phyloP scores from a whole-genome alignment of 2,329 filamentous ascomycete genomes.

The Fusarium sacchari region DNA sequence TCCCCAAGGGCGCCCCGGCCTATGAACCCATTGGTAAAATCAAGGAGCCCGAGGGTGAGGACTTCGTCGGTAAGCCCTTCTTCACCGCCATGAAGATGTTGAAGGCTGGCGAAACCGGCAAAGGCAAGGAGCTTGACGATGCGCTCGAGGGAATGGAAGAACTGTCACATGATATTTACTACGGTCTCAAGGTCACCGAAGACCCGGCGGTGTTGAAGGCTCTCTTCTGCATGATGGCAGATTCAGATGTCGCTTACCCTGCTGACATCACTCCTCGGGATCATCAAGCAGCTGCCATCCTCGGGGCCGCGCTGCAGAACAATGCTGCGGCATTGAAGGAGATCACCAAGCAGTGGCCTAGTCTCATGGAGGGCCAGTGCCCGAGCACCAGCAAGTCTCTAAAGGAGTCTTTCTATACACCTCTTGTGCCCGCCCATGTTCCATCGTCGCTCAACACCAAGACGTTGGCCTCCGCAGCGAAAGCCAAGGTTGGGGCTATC shows the following conservation, averaged over 20 bases:
- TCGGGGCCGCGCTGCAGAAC: conserved; percentile 70
- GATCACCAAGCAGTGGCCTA: conserved; percentile 60
- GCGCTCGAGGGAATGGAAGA: conserved; percentile 70
- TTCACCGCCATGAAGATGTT: conserved; percentile 59
- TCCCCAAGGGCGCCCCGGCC: conserved; percentile 62
- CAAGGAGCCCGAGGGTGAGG: conserved; percentile 58
- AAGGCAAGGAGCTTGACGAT: conserved; percentile 54
- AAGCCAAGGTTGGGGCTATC: conserved; percentile 61
- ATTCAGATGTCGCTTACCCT: conserved; percentile 39
- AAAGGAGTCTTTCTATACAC: conserved; percentile 53
- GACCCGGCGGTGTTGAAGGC: conserved; percentile 62
- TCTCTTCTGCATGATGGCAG: conserved; percentile 66
- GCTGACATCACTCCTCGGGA: conserved; percentile 51
- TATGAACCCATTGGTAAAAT: conserved; percentile 68
- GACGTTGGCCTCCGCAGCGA: conserved; percentile 44
- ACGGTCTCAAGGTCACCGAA: conserved; percentile 70
- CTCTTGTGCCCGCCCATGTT: conserved; percentile 49
- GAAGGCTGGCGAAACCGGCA: conserved; percentile 53
- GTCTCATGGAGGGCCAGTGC: conserved; percentile 54
- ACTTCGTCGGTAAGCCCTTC: conserved; percentile 45
- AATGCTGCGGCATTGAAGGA: conserved; percentile 69
- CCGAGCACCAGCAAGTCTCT: conserved; percentile 44
- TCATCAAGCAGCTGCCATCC: conserved; percentile 65
- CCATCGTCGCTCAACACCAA: conserved; percentile 38
- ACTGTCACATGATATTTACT: conserved; percentile 75